phyloP scores from a whole-genome alignment of 164 flowering plant genomes.

The Berberis thunbergii region DNA sequence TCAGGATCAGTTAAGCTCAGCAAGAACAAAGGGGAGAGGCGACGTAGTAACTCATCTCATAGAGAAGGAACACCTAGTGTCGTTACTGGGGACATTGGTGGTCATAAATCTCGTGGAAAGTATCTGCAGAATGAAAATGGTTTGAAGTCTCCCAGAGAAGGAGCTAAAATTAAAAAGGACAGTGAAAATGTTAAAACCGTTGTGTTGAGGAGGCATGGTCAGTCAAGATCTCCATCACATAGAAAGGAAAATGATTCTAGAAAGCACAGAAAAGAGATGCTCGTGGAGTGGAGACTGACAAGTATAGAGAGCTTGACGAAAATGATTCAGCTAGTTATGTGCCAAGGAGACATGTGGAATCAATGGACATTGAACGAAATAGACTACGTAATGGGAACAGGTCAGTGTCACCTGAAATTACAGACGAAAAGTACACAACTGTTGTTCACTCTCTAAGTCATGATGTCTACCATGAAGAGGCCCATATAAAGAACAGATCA shows the following conservation, averaged over 20 bases:
- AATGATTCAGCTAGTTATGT: constrained; percentile 6
- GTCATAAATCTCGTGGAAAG: constrained; percentile 4
- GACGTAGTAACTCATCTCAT: too few species aligned
- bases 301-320: not conserved
- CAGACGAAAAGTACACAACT: constrained; percentile 15
- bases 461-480: constrained; percentile 20
- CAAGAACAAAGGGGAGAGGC: constrained; percentile 2
- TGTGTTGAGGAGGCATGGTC: constrained; percentile 5
- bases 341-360: constrained; percentile 7
- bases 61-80: constrained; percentile 1
- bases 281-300: not conserved
- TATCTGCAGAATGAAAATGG: not conserved
- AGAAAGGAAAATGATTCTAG: constrained; percentile 4
- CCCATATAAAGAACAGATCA: constrained; percentile 27
- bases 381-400: constrained; percentile 13
- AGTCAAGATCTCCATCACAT: constrained; percentile 14
- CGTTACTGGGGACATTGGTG: constrained; percentile 19
- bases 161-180: constrained; percentile 12
- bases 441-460: constrained; percentile 19
- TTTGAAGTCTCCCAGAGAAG: constrained; percentile 4
- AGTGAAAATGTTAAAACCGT: not conserved
- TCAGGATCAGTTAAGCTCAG: too few species aligned
- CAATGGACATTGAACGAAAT: constrained; percentile 6
- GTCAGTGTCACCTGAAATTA: constrained; percentile 24
- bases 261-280: constrained; percentile 11